These are phyloP conservation scores for Mallotus nudiflorus DNA, from an alignment of 345 rosid species.

Conservation along the genomic window DNA sequence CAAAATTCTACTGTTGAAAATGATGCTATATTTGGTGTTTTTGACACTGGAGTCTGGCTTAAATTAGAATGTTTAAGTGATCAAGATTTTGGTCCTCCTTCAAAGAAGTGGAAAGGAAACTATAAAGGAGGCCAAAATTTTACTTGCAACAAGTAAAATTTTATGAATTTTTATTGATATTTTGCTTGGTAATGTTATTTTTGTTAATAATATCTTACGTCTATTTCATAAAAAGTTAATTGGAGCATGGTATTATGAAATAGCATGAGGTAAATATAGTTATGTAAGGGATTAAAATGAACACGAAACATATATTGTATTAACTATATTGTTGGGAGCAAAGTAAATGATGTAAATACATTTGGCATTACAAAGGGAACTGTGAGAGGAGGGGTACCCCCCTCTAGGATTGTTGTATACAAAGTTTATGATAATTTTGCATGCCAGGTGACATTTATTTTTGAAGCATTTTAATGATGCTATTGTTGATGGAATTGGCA, in stretches of 20 bases:
- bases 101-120: slow-evolving; percentile 48
- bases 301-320: slow-evolving; percentile 66
- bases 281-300: slow-evolving; percentile 28
- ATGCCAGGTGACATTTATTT: slow-evolving; percentile 11
- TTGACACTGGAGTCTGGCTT: slow-evolving; percentile 47
- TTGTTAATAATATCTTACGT: slow-evolving; percentile 39
- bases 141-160: slow-evolving; percentile 51
- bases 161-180: too few species aligned
- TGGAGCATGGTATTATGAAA: slow-evolving; percentile 45
- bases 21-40: slow-evolving; percentile 38
- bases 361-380: slow-evolving; percentile 52
- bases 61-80: slow-evolving; percentile 49
- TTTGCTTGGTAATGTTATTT: too few species aligned
- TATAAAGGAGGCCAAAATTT: slow-evolving; percentile 41
- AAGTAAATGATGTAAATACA: slow-evolving; percentile 35
- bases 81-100: slow-evolving; percentile 50
- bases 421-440: slow-evolving; percentile 10
- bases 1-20: slow-evolving; percentile 18
- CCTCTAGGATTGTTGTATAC: slow-evolving; percentile 55
- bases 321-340: slow-evolving; percentile 64
- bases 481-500: slow-evolving; percentile 62
- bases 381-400: slow-evolving; percentile 61
- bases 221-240: slow-evolving; percentile 36
- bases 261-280: too few species aligned
- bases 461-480: slow-evolving; percentile 65